Evolutionary conservation across 768 basidiomycete species (phyloP).

Genomic region (Hirschioporus abietinus): DNA sequence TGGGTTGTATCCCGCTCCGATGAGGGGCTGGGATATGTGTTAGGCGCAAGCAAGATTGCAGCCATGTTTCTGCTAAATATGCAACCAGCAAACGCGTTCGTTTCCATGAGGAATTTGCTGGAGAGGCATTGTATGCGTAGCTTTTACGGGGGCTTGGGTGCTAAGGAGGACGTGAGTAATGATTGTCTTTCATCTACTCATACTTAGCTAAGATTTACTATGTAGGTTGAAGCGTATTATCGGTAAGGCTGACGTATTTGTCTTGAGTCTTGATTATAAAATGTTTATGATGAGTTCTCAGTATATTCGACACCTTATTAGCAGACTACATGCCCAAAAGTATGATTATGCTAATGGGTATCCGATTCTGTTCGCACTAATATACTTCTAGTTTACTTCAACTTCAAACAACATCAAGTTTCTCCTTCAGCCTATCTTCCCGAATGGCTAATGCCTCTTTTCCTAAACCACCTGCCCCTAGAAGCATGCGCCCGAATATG

Average conservation of each 20-base stretch:
- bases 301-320: conserved; percentile 87
- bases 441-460: conserved; percentile 78
- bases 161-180: conserved; percentile 73
- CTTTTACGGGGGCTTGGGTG: conserved; percentile 68
- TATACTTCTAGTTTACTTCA: conserved; percentile 69
- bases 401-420: conserved; percentile 91
- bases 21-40: conserved; percentile 71
- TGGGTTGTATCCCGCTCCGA: conserved; percentile 86
- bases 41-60: conserved; percentile 67
- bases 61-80: conserved; percentile 87
- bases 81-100: conserved; percentile 66
- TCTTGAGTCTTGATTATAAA: conserved; percentile 1
- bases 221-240: conserved; percentile 93
- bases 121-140: conserved; percentile 81
- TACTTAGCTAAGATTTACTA: conserved; percentile 18
- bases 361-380: conserved; percentile 4
- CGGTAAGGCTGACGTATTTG: conserved; percentile 42
- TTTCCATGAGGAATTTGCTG: conserved; percentile 79
- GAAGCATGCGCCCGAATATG: conserved; percentile 86
- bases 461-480: conserved; percentile 83
- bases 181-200: conserved; percentile 6
- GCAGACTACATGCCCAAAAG: conserved; percentile 94
- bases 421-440: conserved; percentile 80
- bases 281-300: conserved; percentile 22
- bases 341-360: conserved; percentile 29